A percentile compares a stretch with the other conserved stretches of the same genome.
Evolutionary conservation across 306 rosid species (phyloP).

Genomic region (Vigna hirtella): DNA sequence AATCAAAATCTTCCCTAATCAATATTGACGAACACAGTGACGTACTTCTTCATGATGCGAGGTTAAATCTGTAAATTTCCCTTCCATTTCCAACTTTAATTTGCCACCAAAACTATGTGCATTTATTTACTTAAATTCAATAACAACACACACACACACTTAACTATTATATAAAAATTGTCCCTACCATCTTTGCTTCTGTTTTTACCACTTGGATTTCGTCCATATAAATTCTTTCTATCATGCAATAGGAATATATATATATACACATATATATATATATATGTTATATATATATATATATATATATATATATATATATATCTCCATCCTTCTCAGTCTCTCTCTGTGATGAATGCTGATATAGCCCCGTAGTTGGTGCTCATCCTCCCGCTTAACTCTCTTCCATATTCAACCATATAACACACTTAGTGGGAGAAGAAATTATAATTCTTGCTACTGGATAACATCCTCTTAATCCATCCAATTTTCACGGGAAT

Average conservation of each 20-base stretch:
- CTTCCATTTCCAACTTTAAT: neutral
- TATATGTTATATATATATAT: constrained; percentile 48
- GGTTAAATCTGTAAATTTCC: constrained; percentile 14
- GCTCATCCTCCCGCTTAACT: constrained; percentile 71
- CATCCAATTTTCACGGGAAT: constrained; percentile 54
- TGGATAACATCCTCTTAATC: constrained; percentile 68
- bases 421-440: constrained; percentile 43
- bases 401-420: constrained; percentile 54
- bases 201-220: constrained; percentile 52
- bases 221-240: constrained; percentile 46
- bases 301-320: constrained; percentile 29
- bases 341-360: constrained; percentile 67
- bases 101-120: neutral
- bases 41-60: constrained; percentile 24
- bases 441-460: constrained; percentile 53
- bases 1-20: constrained; percentile 28
- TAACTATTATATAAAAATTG: constrained; percentile 11
- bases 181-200: constrained; percentile 45
- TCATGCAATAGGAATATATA: constrained; percentile 54
- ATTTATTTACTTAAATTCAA: constrained; percentile 17
- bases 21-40: constrained; percentile 45
- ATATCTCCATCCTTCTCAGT: constrained; percentile 62
- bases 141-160: neutral
- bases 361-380: constrained; percentile 67
- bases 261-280: neutral